A percentile compares a stretch with the other conserved stretches of the same genome.
Evolutionary conservation across 2,329 filamentous ascomycete species (phyloP).

Genomic region (Colletotrichum spinosum): DNA sequence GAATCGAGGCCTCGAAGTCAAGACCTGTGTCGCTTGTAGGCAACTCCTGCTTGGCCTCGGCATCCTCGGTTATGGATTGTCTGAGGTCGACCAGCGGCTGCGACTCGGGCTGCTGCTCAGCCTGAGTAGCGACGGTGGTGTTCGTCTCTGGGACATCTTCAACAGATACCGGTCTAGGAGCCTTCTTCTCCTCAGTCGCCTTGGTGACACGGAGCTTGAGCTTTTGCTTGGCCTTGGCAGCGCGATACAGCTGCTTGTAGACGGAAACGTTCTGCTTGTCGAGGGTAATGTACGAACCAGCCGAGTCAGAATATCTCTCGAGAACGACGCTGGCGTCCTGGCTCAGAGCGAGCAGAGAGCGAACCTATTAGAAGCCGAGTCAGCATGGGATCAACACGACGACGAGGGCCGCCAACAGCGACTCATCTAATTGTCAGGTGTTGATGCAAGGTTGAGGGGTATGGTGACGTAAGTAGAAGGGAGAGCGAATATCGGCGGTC

Average conservation of each 20-base stretch:
- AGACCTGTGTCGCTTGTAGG: slow-evolving; percentile 34
- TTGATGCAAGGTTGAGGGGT: neutral
- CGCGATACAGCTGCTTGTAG: slow-evolving; percentile 97
- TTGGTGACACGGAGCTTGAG: slow-evolving; percentile 83
- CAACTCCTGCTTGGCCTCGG: slow-evolving; percentile 33
- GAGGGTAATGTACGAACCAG: slow-evolving; percentile 81
- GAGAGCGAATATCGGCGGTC: slow-evolving; percentile 3
- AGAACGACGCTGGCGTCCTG: slow-evolving; percentile 73
- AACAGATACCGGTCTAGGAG: slow-evolving; percentile 58
- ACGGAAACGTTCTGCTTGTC: slow-evolving; percentile 82
- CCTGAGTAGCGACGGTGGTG: slow-evolving; percentile 38
- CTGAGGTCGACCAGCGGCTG: slow-evolving; percentile 41
- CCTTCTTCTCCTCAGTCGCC: slow-evolving; percentile 45
- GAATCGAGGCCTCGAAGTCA: slow-evolving; percentile 38
- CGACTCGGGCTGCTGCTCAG: slow-evolving; percentile 36
- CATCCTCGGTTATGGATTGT: slow-evolving; percentile 31
- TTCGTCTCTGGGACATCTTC: slow-evolving; percentile 61
- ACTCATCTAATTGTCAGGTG: neutral
- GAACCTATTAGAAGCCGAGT: slow-evolving; percentile 65
- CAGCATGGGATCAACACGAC: slow-evolving; percentile 1
- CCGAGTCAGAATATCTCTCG: slow-evolving; percentile 96
- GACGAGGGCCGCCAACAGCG: neutral
- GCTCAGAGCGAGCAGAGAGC: slow-evolving; percentile 74
- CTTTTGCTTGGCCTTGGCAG: slow-evolving; percentile 98
- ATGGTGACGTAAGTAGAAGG: neutral